Evolutionary conservation across 768 basidiomycete genomes (phyloP).

Genomic region (Trametes villosa): DNA sequence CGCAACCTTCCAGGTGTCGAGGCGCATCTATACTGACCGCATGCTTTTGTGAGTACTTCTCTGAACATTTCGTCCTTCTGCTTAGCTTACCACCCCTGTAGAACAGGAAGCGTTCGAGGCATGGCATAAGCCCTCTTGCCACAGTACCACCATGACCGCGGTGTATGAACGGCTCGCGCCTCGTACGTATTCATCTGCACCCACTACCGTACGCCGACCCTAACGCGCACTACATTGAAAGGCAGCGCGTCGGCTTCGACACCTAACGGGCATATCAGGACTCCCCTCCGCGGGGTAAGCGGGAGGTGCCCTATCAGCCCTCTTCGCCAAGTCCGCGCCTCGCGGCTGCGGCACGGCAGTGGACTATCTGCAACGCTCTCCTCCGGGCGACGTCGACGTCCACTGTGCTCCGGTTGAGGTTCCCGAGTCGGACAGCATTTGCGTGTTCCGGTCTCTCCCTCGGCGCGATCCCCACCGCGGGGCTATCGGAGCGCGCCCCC

Average conservation of each 20-base stretch:
- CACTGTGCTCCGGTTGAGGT: neutral
- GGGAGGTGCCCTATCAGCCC: neutral
- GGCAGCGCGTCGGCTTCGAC: too few relatives aligned
- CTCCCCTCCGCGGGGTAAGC: neutral
- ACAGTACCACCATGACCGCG: too few relatives aligned
- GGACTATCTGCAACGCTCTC: neutral
- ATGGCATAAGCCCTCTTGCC: too few relatives aligned
- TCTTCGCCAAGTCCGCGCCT: neutral
- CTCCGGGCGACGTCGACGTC: neutral
- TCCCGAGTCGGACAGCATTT: slow-evolving; percentile 1
- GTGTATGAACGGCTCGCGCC: too few relatives aligned
- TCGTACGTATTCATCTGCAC: too few relatives aligned
- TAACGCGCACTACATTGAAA: too few relatives aligned
- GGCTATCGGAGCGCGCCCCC: slow-evolving; percentile 4
- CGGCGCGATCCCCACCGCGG: slow-evolving; percentile 3
- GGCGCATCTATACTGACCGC: neutral
- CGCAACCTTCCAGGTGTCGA: neutral
- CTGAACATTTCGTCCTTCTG: too few relatives aligned
- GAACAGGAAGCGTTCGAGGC: too few relatives aligned
- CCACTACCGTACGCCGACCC: too few relatives aligned
- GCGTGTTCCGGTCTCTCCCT: neutral
- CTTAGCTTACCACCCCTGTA: too few relatives aligned
- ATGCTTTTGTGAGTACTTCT: too few relatives aligned
- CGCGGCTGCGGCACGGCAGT: neutral
- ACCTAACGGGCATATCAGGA: neutral